These are phyloP conservation scores for Diplodia sapinea DNA, from an alignment of 2,329 filamentous ascomycete species.

Conservation along the genomic window DNA sequence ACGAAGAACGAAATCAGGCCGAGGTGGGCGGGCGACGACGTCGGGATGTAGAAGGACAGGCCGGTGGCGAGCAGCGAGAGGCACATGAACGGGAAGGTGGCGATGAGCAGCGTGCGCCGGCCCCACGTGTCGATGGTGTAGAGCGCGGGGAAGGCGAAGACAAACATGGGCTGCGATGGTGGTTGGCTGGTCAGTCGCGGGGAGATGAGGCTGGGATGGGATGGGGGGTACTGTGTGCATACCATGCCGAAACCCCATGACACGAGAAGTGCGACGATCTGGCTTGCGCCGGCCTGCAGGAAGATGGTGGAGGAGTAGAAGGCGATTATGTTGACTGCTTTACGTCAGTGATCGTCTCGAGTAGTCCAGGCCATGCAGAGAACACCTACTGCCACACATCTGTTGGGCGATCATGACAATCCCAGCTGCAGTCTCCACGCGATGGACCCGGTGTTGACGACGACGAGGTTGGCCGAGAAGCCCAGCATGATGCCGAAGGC, in stretches of 20 bases:
- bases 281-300: conserved; percentile 52
- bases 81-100: conserved; percentile 59
- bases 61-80: conserved; percentile 56
- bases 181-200: too few relatives aligned
- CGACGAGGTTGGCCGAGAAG: conserved; percentile 48
- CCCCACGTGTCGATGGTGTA: conserved; percentile 63
- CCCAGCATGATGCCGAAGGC: conserved; percentile 55
- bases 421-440: conserved; percentile 50
- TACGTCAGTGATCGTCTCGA: neutral
- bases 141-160: conserved; percentile 64
- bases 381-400: conserved; percentile 57
- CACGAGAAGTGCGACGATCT: conserved; percentile 54
- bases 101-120: conserved; percentile 56
- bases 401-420: conserved; percentile 77
- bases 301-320: conserved; percentile 61
- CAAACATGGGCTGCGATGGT: conserved; percentile 53
- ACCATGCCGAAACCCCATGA: conserved; percentile 63
- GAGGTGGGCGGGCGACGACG: conserved; percentile 48
- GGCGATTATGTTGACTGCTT: conserved; percentile 52
- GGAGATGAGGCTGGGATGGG: too few relatives aligned
- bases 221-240: neutral
- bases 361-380: too few relatives aligned
- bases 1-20: conserved; percentile 62
- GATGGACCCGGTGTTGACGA: conserved; percentile 44
- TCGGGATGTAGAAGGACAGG: conserved; percentile 59